Evolutionary conservation across 1,139 yeast species (phyloP).

Genomic region (Kluyveromyces sp.): DNA sequence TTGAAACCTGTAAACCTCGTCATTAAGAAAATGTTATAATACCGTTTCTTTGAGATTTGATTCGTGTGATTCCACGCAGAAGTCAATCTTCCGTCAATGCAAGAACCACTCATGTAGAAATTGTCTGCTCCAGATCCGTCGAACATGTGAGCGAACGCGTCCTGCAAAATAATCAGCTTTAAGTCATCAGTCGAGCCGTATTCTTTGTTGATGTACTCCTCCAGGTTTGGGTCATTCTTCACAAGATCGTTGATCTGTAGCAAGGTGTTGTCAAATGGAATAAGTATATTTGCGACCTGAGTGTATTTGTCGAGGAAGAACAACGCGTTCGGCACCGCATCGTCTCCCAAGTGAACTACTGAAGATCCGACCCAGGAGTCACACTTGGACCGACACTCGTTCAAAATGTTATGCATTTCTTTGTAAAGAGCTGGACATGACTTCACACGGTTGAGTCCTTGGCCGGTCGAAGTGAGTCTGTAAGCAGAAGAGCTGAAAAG

Average conservation of each 20-base stretch:
- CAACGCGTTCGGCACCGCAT: slow-evolving; percentile 70
- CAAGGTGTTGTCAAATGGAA: slow-evolving; percentile 56
- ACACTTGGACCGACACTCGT: slow-evolving; percentile 53
- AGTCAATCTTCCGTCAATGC: slow-evolving; percentile 72
- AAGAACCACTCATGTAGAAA: slow-evolving; percentile 70
- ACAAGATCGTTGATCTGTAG: slow-evolving; percentile 44
- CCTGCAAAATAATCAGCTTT: slow-evolving; percentile 48
- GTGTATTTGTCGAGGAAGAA: slow-evolving; percentile 68
- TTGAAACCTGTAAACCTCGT: slow-evolving; percentile 75
- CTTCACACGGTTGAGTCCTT: slow-evolving; percentile 66
- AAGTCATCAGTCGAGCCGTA: slow-evolving; percentile 48
- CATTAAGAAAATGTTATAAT: slow-evolving; percentile 54
- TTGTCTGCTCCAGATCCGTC: slow-evolving; percentile 77
- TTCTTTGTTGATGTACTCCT: slow-evolving; percentile 46
- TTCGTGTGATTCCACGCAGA: slow-evolving; percentile 79
- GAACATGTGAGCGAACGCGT: slow-evolving; percentile 68
- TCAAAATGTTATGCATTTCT: slow-evolving; percentile 58
- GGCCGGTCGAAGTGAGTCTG: slow-evolving; percentile 63
- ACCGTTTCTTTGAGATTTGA: slow-evolving; percentile 53
- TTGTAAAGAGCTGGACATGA: slow-evolving; percentile 59
- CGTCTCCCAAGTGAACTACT: slow-evolving; percentile 71
- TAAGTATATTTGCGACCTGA: slow-evolving; percentile 65
- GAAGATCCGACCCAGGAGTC: slow-evolving; percentile 70
- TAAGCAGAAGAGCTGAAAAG: slow-evolving; percentile 47
- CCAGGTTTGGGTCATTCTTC: slow-evolving; percentile 42